A percentile compares a stretch with the other conserved stretches of the same genome.
These are phyloP conservation scores for Phalaenopsis aphrodite DNA, from an alignment of 106 monocot species.

Conservation along the genomic window DNA sequence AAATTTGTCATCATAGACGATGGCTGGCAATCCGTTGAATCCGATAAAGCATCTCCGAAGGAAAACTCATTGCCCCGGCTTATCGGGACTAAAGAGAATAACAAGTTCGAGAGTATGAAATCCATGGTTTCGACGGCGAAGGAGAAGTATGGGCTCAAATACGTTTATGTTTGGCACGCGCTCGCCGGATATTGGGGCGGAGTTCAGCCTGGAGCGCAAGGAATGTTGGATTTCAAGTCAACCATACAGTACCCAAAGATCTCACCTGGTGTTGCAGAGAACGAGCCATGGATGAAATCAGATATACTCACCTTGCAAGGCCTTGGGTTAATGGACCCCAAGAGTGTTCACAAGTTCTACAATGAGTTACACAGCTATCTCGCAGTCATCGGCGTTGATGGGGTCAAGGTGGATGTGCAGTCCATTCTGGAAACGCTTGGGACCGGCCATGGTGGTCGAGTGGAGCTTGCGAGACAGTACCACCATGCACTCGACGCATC, in stretches of 20 bases:
- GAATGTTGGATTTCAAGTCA: conserved; percentile 47
- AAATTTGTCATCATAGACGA: conserved; percentile 96
- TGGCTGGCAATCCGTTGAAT: conserved; percentile 74
- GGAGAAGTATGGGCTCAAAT: conserved; percentile 65
- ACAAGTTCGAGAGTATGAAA: conserved; percentile 72
- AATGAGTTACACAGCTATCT: conserved; percentile 74
- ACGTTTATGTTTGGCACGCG: conserved; percentile 92
- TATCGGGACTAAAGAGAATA: conserved; percentile 72
- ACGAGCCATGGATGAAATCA: conserved; percentile 65
- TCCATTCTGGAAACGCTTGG: conserved; percentile 88
- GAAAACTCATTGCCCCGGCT: conserved; percentile 33
- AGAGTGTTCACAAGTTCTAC: conserved; percentile 60
- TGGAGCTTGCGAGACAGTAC: conserved; percentile 54
- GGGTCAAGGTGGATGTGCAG: conserved; percentile 95
- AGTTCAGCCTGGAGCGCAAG: conserved; percentile 45
- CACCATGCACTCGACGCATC: conserved; percentile 87
- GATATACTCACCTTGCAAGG: conserved; percentile 64
- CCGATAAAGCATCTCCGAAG: conserved; percentile 19
- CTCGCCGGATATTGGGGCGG: conserved; percentile 96
- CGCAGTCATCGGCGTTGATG: conserved; percentile 62
- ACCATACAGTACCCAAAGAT: conserved; percentile 63
- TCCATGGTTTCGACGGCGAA: conserved; percentile 60
- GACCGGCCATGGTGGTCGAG: conserved; percentile 62
- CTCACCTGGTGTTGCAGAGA: conserved; percentile 55
- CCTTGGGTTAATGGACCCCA: conserved; percentile 70